Conservation (phyloP, 306 rosid genomes). For the Ormosia emarginata region DNA sequence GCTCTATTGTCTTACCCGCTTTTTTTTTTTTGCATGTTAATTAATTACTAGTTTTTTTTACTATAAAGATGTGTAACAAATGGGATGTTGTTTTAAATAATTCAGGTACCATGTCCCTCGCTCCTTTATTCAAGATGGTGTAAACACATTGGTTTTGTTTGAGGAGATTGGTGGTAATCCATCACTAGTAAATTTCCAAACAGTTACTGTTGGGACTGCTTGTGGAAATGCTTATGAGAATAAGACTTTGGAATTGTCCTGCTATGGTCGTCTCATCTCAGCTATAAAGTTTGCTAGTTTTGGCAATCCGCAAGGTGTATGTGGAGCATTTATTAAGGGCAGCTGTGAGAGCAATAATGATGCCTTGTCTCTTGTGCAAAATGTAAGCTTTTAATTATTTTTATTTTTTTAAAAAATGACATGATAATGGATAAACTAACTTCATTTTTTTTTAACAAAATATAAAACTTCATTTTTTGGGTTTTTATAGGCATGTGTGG, state of each 20-base stretch:
- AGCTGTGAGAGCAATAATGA: slow-evolving; percentile 9
- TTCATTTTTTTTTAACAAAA: background rate
- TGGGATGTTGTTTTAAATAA: background rate
- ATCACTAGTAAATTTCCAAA: slow-evolving; percentile 34
- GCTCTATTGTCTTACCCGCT: background rate
- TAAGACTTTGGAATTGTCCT: slow-evolving; percentile 36
- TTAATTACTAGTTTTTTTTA: background rate
- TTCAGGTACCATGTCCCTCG: slow-evolving; percentile 58
- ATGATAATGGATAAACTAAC: background rate
- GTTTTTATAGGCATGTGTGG: slow-evolving; percentile 32
- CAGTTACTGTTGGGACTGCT: slow-evolving; percentile 17
- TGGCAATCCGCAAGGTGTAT: slow-evolving; percentile 28
- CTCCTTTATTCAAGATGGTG: slow-evolving; percentile 32
- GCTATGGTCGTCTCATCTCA: slow-evolving; percentile 38
- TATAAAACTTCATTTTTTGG: too few species aligned
- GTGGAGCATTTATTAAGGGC: slow-evolving; percentile 32
- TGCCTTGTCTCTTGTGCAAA: slow-evolving; percentile 16
- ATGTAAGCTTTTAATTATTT: background rate
- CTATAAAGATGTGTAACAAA: background rate
- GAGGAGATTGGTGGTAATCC: slow-evolving; percentile 60
- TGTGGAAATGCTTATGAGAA: slow-evolving; percentile 42
- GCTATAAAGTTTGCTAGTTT: slow-evolving; percentile 34
- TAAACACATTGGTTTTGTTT: slow-evolving; percentile 45
- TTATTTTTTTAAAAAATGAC: background rate
- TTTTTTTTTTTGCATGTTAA: too few species aligned